Evolutionary conservation across 2,329 filamentous ascomycete genomes (phyloP), one percentile per base, ranked within the genome.

Genomic region (Xylariaceae sp.): DNA sequence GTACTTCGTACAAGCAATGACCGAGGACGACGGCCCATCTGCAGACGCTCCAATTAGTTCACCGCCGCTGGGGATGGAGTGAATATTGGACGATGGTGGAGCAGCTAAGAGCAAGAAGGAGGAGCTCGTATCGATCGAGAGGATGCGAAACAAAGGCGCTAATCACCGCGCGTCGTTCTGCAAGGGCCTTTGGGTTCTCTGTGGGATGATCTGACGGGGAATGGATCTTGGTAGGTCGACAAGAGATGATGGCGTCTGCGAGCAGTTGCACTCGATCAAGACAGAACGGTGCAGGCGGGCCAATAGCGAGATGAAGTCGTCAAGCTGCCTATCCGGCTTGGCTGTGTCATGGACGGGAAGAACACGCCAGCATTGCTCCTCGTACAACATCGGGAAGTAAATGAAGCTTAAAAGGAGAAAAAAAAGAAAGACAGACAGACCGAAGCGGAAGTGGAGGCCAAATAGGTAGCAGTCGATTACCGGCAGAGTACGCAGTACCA

Each of bases 331-430:
- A 39, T 53, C 54, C 30, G 51, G 53, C 56, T 55, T 55, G 44
- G 51, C 30, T 49, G 23, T 51, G 41, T 53, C 35, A 55, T 56
- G 57, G 56, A 17, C 53, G 53, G 57, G 56, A 59, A 55, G 49
- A 58, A 58, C 44, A 49, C 48, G 57, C 53, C 57, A 55, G 45
- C 52, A 63, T 57, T 50, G 35, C 50, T 35, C 57, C 51, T 61
- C 51, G 63, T 62, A 58, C 59, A 45, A 64, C 63, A 35, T 54
- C 61, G 59, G 61, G 47, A 62, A 64, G 56, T 59, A 62, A 59
- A 58, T 53, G 39, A 62, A 64, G 49, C 54, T 58, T 61, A 58
- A 62, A 59, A n/a, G 30, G 37, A 34, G 30, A 57, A 34, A 39
- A 18, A 30, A 34, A 15, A 51, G 15, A 49, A 41, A 11, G 41